Evolutionary conservation across 495 filamentous ascomycete species (phyloP), one percentile per base, ranked within the genome.

Genomic region (Terfezia boudieri): DNA sequence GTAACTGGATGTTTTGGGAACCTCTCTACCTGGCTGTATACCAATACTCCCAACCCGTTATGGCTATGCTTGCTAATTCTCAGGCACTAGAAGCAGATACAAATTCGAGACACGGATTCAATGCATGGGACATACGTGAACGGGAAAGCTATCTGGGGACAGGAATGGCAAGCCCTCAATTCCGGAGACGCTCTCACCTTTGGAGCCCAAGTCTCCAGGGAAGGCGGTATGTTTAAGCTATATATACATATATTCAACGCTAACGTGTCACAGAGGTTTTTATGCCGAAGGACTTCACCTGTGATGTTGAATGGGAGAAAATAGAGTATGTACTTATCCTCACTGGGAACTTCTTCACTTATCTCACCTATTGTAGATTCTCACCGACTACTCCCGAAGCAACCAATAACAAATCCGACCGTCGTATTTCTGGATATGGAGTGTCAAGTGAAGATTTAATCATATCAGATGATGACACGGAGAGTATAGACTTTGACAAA

Each of bases 101-200:
- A 68, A 17, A 66, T 78, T 50, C 55, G 64, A 53, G 76, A 79
- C 55, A 64, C 60, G 43, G 71, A 68, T n/a, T 78, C 76, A 11
- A 76, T 76, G 58, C 76, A 79, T 58, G 76, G 76, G 8, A 79
- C 76, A 7, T 76, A 61, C 54, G 38, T 79, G 36, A 71, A 75
- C 38, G 66, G 67, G n/a, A 53, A 59, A 17, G 71, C 67, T 43
- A 57, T 79, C 22, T 56, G 61, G 2, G 26, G 58, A 9, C 62
- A 69, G 7, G 60, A 73, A 55, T 55, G 66, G 36, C 63, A 63
- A 23, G 57, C 59, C 7, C 55, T 78, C n/a, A 53, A 57, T 10
- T 64, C 62, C 49, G 73, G 72, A 8, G 73, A 76, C 53, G 58
- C 71, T 4, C 56, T 79, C n/a, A 73, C 68, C 12, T 78, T 79